phyloP scores from a whole-genome alignment of 306 rosid species.

The Begonia masoniana region DNA sequence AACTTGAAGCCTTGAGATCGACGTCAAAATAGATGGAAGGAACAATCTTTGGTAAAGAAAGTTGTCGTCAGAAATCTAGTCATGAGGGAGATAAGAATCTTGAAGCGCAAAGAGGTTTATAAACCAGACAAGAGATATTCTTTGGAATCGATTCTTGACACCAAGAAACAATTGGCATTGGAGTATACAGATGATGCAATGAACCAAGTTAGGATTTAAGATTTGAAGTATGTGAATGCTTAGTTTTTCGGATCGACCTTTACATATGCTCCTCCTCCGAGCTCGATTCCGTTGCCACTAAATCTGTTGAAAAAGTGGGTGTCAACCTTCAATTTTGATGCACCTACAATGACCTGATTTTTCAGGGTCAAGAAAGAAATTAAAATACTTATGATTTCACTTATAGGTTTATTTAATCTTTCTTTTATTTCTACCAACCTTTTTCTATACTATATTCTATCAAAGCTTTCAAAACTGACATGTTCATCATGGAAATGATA shows the following conservation, averaged over 20 bases:
- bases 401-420: too few relatives aligned
- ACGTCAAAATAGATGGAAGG: too few relatives aligned
- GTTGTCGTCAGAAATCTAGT: conserved; percentile 18
- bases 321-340: too few relatives aligned
- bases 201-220: conserved; percentile 43
- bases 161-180: conserved; percentile 16
- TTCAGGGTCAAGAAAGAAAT: too few relatives aligned
- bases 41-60: conserved; percentile 17
- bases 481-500: too few relatives aligned
- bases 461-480: too few relatives aligned
- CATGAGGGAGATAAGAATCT: conserved; percentile 63
- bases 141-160: conserved; percentile 6
- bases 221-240: conserved; percentile 23
- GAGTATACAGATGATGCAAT: conserved; percentile 47
- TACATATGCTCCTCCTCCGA: conserved; percentile 49
- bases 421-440: too few relatives aligned
- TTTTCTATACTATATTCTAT: too few relatives aligned
- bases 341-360: too few relatives aligned
- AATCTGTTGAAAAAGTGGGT: conserved; percentile 38
- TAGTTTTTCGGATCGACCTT: conserved; percentile 48
- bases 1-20: conserved; percentile 17
- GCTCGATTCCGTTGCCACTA: conserved; percentile 57
- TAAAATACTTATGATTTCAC: too few relatives aligned
- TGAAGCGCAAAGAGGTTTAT: conserved; percentile 63
- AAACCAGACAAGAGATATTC: conserved; percentile 3